These are phyloP conservation scores for Lyophyllum decastes DNA, from an alignment of 768 basidiomycete genomes.

Conservation along the genomic window DNA sequence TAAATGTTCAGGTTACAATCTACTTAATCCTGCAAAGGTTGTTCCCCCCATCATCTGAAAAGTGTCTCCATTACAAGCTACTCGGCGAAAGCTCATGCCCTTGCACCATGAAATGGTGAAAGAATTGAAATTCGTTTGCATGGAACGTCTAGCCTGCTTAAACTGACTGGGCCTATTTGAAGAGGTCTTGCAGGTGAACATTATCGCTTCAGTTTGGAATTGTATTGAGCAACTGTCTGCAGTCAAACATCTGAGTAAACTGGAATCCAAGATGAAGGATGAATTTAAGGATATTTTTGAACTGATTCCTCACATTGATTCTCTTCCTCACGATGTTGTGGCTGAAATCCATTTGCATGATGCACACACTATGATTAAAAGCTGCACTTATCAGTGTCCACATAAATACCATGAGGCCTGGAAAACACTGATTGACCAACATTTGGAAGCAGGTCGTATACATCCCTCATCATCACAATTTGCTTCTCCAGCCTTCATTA, in stretches of 20 bases:
- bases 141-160: background rate
- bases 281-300: conserved; percentile 25
- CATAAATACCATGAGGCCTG: conserved; percentile 33
- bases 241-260: background rate
- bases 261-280: conserved; percentile 1
- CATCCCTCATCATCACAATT: conserved; percentile 24
- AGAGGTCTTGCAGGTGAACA: background rate
- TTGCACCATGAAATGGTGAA: background rate
- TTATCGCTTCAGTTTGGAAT: background rate
- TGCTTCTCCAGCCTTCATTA: conserved; percentile 38
- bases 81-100: no score
- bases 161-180: background rate
- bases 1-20: conserved; percentile 5
- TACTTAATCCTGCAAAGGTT: background rate
- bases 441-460: conserved; percentile 32
- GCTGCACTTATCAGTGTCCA: conserved; percentile 29
- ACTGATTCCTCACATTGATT: conserved; percentile 25
- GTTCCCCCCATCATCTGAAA: background rate
- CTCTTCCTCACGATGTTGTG: conserved; percentile 21
- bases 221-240: background rate
- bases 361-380: conserved; percentile 21
- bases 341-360: conserved; percentile 28
- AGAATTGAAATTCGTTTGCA: background rate
- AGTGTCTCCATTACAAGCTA: background rate
- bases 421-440: conserved; percentile 31